Evolutionary conservation across 2,329 filamentous ascomycete species (phyloP).

Genomic region (Meredithiella fracta): DNA sequence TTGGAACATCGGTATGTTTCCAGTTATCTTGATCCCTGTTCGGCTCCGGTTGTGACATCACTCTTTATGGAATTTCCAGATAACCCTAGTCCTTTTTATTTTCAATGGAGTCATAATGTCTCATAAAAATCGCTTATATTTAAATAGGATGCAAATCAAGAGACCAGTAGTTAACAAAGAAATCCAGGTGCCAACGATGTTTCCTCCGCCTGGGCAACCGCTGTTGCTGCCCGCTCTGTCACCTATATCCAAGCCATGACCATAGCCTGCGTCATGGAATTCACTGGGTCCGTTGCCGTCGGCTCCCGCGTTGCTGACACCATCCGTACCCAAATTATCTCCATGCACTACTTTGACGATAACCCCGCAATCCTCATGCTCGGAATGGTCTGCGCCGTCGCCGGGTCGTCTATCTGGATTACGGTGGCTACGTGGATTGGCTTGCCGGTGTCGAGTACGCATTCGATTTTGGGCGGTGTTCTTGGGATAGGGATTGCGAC

Average conservation of each 20-base stretch:
- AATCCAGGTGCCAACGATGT: conserved; percentile 33
- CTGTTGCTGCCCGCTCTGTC: conserved; percentile 29
- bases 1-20: conserved; percentile 37
- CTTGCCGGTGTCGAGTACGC: conserved; percentile 38
- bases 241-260: conserved; percentile 31
- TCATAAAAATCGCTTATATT: no score
- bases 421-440: conserved; percentile 34
- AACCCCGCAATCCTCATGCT: conserved; percentile 33
- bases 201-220: conserved; percentile 32
- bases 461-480: conserved; percentile 31
- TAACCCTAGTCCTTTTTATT: no score
- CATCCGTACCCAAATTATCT: conserved; percentile 31
- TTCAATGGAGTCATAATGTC: no score
- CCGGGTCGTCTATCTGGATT: conserved; percentile 35
- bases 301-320: conserved; percentile 26
- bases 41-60: background rate
- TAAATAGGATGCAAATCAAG: no score
- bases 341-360: conserved; percentile 26
- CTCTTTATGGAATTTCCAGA: background rate
- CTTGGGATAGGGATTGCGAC: conserved; percentile 24
- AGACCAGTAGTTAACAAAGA: no score
- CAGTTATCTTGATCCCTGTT: background rate
- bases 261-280: conserved; percentile 28
- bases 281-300: conserved; percentile 27
- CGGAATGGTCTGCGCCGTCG: conserved; percentile 37